Conservation (phyloP, 2,329 filamentous ascomycete species). For the Paracamarosporium sp. region DNA sequence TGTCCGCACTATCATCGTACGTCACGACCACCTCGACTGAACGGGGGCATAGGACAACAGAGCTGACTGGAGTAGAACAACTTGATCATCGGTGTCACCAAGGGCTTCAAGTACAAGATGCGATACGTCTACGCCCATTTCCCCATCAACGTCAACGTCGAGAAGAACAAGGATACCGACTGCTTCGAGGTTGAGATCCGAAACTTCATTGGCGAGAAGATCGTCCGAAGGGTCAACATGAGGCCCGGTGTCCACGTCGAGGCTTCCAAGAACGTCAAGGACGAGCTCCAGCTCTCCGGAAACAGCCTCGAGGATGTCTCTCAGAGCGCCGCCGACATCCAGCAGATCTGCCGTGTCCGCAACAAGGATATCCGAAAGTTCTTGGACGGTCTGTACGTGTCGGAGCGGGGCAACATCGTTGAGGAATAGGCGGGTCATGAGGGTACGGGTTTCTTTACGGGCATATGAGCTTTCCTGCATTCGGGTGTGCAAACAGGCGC, state of each 20-base stretch:
- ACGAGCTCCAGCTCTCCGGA: conserved; percentile 90
- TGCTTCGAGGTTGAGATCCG: conserved; percentile 95
- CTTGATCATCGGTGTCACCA: conserved; percentile 97
- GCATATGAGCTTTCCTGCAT: conserved; percentile 51
- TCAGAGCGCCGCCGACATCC: conserved; percentile 97
- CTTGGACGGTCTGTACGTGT: conserved; percentile 99
- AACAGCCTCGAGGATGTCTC: conserved; percentile 98
- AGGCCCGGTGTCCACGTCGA: conserved; percentile 88
- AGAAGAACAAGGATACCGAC: conserved; percentile 92
- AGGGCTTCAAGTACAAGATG: conserved; percentile 99
- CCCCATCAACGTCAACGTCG: conserved; percentile 99
- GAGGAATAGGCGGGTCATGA: conserved; percentile 59
- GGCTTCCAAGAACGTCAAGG: conserved; percentile 92
- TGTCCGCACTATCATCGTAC: conserved; percentile 87
- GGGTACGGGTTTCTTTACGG: conserved; percentile 49
- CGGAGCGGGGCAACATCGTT: conserved; percentile 94
- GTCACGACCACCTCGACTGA: conserved; percentile 19
- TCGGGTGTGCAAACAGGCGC: conserved; percentile 45
- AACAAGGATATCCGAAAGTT: conserved; percentile 99
- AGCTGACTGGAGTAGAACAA: conserved; percentile 68
- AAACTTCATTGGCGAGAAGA: conserved; percentile 84
- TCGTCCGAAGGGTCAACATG: conserved; percentile 91
- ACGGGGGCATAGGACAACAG: conserved; percentile 5
- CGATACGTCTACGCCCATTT: conserved; percentile 99
- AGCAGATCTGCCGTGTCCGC: conserved; percentile 98